phyloP scores from a whole-genome alignment of 2,329 filamentous ascomycete species.

The Aplosporella prunicola region DNA sequence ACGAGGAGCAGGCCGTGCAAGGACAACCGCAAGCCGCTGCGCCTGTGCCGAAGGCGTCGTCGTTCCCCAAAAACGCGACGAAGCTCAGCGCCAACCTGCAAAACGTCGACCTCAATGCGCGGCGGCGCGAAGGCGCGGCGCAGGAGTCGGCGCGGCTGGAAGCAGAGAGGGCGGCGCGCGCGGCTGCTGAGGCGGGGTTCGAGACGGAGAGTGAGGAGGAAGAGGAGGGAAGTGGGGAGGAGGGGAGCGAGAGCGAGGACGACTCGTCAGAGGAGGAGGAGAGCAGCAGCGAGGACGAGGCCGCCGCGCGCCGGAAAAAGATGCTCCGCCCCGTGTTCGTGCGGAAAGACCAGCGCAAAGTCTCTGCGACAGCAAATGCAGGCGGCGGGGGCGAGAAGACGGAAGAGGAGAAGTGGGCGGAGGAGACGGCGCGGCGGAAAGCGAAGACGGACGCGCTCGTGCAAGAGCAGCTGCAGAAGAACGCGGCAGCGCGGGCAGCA shows the following conservation, averaged over 20 bases:
- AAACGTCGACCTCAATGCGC: conserved; percentile 30
- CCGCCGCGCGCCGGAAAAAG: conserved; percentile 39
- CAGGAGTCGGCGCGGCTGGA: conserved; percentile 18
- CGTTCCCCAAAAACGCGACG: conserved; percentile 36
- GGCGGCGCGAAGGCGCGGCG: conserved; percentile 20
- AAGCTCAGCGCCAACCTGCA: conserved; percentile 33
- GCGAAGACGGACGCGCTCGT: conserved; percentile 70
- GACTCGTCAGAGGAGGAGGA: conserved; percentile 29
- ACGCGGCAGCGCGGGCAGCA: conserved; percentile 62
- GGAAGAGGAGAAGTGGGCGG: conserved; percentile 35
- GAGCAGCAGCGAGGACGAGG: conserved; percentile 49
- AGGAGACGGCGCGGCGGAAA: conserved; percentile 50
- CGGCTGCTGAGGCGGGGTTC: conserved; percentile 48
- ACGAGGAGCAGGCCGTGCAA: conserved; percentile 40
- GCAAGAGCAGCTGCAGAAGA: conserved; percentile 74
- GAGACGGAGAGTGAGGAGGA: conserved; percentile 45
- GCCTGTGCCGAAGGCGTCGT: conserved; percentile 36
- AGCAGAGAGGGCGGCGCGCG: conserved; percentile 18
- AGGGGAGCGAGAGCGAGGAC: conserved; percentile 15
- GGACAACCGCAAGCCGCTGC: conserved; percentile 23
- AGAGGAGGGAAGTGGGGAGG: conserved; percentile 13
- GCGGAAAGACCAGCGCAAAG: conserved; percentile 51
- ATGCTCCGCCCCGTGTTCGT: conserved; percentile 58
- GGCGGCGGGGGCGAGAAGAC: conserved; percentile 19
- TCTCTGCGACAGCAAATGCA: conserved; percentile 11